Percentiles rank a stretch among this genome's conserved stretches.
Conservation (phyloP, 108 stramenopile genomes). For the Pelagomonas calceolata region DNA sequence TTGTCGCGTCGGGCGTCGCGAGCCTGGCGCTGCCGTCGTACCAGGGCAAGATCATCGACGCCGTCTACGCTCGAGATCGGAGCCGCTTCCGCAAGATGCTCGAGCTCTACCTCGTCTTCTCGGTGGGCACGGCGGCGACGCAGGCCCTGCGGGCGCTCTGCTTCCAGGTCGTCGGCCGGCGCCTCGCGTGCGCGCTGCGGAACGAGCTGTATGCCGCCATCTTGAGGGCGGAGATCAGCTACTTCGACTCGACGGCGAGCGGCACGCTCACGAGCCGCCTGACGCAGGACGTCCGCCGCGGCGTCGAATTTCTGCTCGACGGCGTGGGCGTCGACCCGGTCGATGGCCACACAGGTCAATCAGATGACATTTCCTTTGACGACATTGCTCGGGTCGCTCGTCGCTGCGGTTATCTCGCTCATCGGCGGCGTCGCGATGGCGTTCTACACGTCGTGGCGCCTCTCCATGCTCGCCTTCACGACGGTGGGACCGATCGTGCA, state of each 20-base stretch:
- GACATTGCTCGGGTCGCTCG: background rate
- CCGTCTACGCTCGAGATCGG: constrained; percentile 7
- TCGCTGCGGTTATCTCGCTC: background rate
- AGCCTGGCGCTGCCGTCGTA: constrained; percentile 8
- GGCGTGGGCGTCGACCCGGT: background rate
- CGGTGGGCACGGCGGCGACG: background rate
- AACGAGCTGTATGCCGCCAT: background rate
- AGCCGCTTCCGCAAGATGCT: background rate
- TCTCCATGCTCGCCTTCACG: constrained; percentile 5
- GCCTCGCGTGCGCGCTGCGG: constrained; percentile 9
- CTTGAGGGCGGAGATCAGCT: constrained; percentile 4
- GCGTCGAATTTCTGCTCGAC: too few relatives aligned
- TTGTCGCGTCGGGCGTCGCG: constrained; percentile 3
- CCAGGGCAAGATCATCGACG: constrained; percentile 20
- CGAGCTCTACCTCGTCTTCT: background rate
- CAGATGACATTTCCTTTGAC: background rate
- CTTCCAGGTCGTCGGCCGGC: constrained; percentile 4
- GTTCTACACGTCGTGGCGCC: constrained; percentile 8
- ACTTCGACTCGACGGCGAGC: constrained; percentile 4
- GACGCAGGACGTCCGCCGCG: constrained; percentile 20
- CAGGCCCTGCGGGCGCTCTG: background rate
- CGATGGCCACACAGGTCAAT: too few relatives aligned
- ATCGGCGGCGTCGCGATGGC: constrained; percentile 12
- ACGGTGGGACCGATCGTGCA: constrained; percentile 2
- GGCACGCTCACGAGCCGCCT: constrained; percentile 8